phyloP scores from a whole-genome alignment of 2,329 filamentous ascomycete genomes.

The Cladosporium sp. region DNA sequence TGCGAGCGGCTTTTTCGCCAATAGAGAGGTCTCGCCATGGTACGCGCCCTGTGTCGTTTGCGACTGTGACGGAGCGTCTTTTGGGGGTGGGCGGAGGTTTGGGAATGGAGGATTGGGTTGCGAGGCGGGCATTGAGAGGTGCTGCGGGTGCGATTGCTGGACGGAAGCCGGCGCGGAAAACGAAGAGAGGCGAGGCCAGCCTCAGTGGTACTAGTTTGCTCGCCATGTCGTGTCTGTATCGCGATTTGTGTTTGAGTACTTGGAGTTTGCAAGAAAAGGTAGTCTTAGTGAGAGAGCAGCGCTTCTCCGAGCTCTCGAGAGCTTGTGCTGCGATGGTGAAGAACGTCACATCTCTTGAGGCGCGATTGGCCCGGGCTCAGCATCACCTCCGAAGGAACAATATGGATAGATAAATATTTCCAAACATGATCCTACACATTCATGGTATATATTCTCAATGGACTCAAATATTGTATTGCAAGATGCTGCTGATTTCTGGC shows the following conservation, averaged over 20 bases:
- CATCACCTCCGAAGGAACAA: too few species aligned
- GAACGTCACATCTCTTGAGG: too few species aligned
- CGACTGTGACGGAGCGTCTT: constrained; percentile 70
- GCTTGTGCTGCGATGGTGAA: too few species aligned
- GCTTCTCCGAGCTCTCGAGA: too few species aligned
- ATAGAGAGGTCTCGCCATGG: constrained; percentile 74
- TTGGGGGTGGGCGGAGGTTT: constrained; percentile 41
- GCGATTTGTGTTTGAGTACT: not conserved
- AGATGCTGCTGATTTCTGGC: too few species aligned
- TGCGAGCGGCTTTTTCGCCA: constrained; percentile 74
- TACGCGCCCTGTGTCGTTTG: constrained; percentile 80
- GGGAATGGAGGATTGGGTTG: constrained; percentile 18
- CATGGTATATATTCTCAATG: too few species aligned
- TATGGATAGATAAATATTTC: too few species aligned
- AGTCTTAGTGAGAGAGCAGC: not conserved
- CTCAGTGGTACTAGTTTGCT: constrained; percentile 5
- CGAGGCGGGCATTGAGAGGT: constrained; percentile 4
- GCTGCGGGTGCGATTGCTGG: constrained; percentile 6
- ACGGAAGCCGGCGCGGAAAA: constrained; percentile 8
- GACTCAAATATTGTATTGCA: too few species aligned
- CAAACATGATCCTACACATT: not conserved
- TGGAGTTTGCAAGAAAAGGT: not conserved
- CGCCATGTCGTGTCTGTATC: not conserved
- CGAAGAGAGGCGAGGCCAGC: constrained; percentile 8
- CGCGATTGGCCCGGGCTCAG: not conserved